These are phyloP conservation scores for Chenopodium berlandieri DNA, from an alignment of 148 eudicot species.

Conservation along the genomic window DNA sequence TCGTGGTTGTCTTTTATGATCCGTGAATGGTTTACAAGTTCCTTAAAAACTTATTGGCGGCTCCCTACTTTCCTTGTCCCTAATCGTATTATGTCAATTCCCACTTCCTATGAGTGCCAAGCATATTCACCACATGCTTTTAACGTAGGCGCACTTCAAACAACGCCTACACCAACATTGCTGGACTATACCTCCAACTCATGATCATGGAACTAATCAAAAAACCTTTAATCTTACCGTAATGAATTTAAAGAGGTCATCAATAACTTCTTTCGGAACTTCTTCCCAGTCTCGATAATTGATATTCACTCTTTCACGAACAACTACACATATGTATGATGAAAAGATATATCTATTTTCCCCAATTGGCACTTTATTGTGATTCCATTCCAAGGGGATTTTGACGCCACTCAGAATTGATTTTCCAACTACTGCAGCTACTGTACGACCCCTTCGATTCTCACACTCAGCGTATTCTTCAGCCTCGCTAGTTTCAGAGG, in stretches of 20 bases:
- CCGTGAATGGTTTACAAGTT: too few species aligned
- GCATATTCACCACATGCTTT: too few species aligned
- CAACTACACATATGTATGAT: background rate
- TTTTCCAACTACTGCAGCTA: background rate
- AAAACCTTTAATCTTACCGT: background rate
- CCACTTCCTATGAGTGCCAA: too few species aligned
- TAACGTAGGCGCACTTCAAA: too few species aligned
- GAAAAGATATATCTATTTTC: background rate
- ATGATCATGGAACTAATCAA: too few species aligned
- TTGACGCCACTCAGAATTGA: background rate
- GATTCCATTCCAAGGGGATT: slow-evolving; percentile 2
- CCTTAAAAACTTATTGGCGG: too few species aligned
- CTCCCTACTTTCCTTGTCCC: too few species aligned
- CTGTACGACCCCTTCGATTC: background rate
- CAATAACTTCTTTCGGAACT: background rate
- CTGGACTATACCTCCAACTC: too few species aligned
- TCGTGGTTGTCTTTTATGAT: too few species aligned
- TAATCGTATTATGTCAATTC: too few species aligned
- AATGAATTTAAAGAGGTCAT: background rate
- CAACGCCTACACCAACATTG: too few species aligned
- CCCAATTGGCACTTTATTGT: background rate
- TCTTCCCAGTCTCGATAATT: background rate
- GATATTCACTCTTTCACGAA: slow-evolving; percentile 3
- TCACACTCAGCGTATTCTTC: background rate
- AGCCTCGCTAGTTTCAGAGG: background rate